phyloP scores from a whole-genome alignment of 441 rosid species.

The Geranium incanum region DNA sequence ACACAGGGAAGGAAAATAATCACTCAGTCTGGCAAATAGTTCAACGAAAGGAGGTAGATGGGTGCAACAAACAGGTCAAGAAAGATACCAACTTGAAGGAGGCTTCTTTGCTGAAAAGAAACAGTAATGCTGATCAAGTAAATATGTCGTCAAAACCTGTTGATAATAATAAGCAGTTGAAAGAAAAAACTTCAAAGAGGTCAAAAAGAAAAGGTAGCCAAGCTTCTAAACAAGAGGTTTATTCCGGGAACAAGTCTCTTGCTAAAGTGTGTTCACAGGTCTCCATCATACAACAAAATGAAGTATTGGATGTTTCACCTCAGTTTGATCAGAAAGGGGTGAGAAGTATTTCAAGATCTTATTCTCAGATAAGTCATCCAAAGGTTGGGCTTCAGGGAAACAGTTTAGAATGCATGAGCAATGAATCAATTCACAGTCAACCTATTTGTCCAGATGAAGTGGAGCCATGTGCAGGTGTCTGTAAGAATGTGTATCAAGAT shows the following conservation, averaged over 20 bases:
- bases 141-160: conserved; percentile 19
- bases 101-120: conserved; percentile 22
- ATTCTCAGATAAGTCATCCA: conserved; percentile 15
- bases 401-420: conserved; percentile 16
- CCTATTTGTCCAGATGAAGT: conserved; percentile 20
- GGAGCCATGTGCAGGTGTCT: conserved; percentile 15
- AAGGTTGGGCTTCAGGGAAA: conserved; percentile 16
- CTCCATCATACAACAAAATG: conserved; percentile 14
- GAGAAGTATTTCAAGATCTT: conserved; percentile 19
- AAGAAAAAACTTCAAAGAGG: conserved; percentile 28
- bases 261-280: conserved; percentile 14
- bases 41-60: conserved; percentile 28
- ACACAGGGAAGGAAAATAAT: conserved; percentile 31
- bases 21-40: conserved; percentile 49
- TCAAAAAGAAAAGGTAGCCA: conserved; percentile 26
- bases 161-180: conserved; percentile 25
- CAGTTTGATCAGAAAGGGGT: conserved; percentile 11
- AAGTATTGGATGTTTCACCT: conserved; percentile 17
- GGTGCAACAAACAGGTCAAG: conserved; percentile 20
- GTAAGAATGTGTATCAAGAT: conserved; percentile 15
- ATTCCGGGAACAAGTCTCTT: conserved; percentile 24
- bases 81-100: conserved; percentile 22
- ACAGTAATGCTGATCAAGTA: conserved; percentile 19
- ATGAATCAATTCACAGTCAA: conserved; percentile 22
- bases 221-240: conserved; percentile 26